Evolutionary conservation across 2,329 filamentous ascomycete species (phyloP).

Genomic region (Shiraia sp.): DNA sequence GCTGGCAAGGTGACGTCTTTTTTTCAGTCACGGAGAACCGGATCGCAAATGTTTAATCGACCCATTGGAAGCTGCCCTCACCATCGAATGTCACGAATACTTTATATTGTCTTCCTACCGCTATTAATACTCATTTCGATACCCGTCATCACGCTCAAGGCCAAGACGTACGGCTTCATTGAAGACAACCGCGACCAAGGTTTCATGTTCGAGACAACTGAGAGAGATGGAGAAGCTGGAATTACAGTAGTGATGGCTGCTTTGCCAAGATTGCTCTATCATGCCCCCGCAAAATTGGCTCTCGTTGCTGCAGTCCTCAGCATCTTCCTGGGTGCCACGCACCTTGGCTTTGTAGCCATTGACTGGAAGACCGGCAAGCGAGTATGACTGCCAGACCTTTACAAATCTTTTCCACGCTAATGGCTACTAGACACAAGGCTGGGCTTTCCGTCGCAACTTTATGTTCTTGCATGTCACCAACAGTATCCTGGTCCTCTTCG

Average conservation of each 20-base stretch:
- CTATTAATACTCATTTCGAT: conserved; percentile 23
- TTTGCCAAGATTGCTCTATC: conserved; percentile 30
- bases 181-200: conserved; percentile 37
- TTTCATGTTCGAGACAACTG: conserved; percentile 29
- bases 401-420: neutral
- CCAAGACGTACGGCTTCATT: conserved; percentile 37
- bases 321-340: conserved; percentile 23
- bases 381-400: conserved; percentile 11
- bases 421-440: conserved; percentile 31
- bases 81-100: conserved; percentile 22
- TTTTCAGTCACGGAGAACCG: conserved; percentile 13
- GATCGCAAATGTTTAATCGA: conserved; percentile 8
- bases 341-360: conserved; percentile 24
- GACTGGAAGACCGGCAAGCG: conserved; percentile 33
- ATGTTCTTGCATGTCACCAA: conserved; percentile 40
- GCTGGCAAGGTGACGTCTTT: conserved; percentile 16
- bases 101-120: conserved; percentile 23
- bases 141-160: conserved; percentile 31
- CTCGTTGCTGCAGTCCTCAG: conserved; percentile 28
- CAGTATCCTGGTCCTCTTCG: conserved; percentile 33
- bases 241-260: conserved; percentile 30
- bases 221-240: conserved; percentile 9
- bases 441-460: conserved; percentile 39
- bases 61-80: conserved; percentile 15
- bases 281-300: conserved; percentile 32